Percentiles rank a stretch among this genome's conserved stretches.
Conservation (phyloP, 2,329 filamentous ascomycete genomes). For the Penicillium occitanis region DNA sequence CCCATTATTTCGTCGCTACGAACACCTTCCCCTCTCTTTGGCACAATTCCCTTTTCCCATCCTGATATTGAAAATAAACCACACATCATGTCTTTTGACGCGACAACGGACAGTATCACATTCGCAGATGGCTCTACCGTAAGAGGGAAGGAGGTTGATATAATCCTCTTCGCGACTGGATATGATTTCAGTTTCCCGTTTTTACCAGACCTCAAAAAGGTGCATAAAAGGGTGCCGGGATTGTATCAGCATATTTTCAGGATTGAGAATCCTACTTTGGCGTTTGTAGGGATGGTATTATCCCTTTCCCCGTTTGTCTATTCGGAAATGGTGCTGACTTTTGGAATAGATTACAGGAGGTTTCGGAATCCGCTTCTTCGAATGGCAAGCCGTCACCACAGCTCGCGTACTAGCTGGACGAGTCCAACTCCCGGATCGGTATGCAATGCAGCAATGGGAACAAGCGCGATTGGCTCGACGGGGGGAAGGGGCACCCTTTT, state of each 20-base stretch:
- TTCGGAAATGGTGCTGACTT: neutral
- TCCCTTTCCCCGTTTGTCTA: neutral
- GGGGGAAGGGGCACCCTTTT: conserved; percentile 26
- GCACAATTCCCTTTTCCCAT: conserved; percentile 25
- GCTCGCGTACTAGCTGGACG: conserved; percentile 32
- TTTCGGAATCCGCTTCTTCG: conserved; percentile 33
- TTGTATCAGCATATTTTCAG: conserved; percentile 37
- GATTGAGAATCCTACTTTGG: conserved; percentile 31
- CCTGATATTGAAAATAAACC: conserved; percentile 4
- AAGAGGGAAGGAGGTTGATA: conserved; percentile 24
- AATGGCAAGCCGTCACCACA: conserved; percentile 34
- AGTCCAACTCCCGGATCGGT: neutral
- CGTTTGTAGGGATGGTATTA: conserved; percentile 29
- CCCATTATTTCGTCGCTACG: conserved; percentile 27
- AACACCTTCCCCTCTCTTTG: conserved; percentile 28
- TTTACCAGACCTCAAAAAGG: conserved; percentile 25
- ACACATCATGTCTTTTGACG: conserved; percentile 9
- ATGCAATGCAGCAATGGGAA: conserved; percentile 31
- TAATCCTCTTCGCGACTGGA: conserved; percentile 36
- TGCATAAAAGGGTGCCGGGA: conserved; percentile 29
- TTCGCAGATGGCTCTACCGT: conserved; percentile 28
- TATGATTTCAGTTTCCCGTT: conserved; percentile 34
- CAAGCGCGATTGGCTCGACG: conserved; percentile 26
- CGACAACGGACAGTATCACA: conserved; percentile 3
- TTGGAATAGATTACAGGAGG: conserved; percentile 26